These are phyloP conservation scores for Lanmaoa rubissima DNA, from an alignment of 768 basidiomycete species.

Conservation along the genomic window DNA sequence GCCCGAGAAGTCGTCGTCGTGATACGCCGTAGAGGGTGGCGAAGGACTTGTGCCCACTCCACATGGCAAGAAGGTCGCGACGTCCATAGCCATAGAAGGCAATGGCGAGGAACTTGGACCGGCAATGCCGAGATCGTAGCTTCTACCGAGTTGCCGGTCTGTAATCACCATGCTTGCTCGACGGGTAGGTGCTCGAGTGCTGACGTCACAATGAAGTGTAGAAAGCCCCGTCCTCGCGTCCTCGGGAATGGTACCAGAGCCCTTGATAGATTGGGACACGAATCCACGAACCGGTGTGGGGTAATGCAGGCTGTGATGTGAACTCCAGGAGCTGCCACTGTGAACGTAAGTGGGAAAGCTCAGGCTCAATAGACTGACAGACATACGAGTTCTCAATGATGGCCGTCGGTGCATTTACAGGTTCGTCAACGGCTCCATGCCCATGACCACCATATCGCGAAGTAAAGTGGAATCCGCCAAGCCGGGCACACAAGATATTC, in stretches of 20 bases:
- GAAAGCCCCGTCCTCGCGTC: slow-evolving; percentile 22
- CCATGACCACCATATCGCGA: slow-evolving; percentile 13
- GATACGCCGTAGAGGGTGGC: slow-evolving; percentile 23
- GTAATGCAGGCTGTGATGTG: slow-evolving; percentile 25
- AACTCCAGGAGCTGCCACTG: slow-evolving; percentile 25
- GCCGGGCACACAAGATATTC: slow-evolving; percentile 20
- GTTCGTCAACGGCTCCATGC: slow-evolving; percentile 18
- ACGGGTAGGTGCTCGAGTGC: slow-evolving; percentile 10
- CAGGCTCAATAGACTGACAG: slow-evolving; percentile 7
- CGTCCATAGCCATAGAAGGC: slow-evolving; percentile 15
- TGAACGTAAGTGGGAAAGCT: slow-evolving; percentile 23
- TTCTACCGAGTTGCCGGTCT: slow-evolving; percentile 11
- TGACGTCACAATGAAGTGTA: slow-evolving; percentile 24
- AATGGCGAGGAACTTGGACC: slow-evolving; percentile 10
- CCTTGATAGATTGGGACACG: slow-evolving; percentile 17
- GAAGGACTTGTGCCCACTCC: slow-evolving; percentile 20
- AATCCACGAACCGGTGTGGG: slow-evolving; percentile 23
- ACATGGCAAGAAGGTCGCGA: slow-evolving; percentile 10
- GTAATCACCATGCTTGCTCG: slow-evolving; percentile 13
- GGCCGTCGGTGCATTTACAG: slow-evolving; percentile 24
- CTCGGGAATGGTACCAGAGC: slow-evolving; percentile 20
- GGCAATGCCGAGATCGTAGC: slow-evolving; percentile 4
- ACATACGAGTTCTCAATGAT: slow-evolving; percentile 29
- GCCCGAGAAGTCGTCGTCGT: slow-evolving; percentile 20
- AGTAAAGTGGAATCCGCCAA: slow-evolving; percentile 28